Conservation (phyloP, 1,284 basidiomycete genomes). For the Athelia sp. region DNA sequence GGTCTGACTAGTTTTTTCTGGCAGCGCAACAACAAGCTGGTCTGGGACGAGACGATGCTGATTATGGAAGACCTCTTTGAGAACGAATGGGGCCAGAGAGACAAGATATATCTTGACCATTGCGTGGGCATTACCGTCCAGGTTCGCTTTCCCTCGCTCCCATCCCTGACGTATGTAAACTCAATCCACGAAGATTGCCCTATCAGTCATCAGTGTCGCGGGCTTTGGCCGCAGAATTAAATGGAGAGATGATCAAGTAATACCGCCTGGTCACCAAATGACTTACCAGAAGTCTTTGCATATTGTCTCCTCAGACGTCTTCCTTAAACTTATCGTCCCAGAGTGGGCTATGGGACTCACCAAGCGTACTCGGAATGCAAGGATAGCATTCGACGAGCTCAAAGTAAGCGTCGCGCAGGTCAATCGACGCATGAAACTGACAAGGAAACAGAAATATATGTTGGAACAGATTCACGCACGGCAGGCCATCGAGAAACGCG, state of each 20-base stretch:
- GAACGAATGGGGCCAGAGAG: conserved; percentile 28
- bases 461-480: conserved; percentile 50
- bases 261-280: conserved; percentile 43
- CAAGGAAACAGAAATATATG: conserved; percentile 25
- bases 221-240: conserved; percentile 52
- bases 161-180: neutral
- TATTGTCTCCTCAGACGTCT: conserved; percentile 37
- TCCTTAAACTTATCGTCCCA: conserved; percentile 40
- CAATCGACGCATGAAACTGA: neutral
- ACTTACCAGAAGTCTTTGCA: conserved; percentile 54
- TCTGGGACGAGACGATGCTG: conserved; percentile 49
- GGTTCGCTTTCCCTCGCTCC: conserved; percentile 24
- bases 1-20: neutral
- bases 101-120: conserved; percentile 28
- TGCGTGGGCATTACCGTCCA: conserved; percentile 39
- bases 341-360: conserved; percentile 38
- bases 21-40: conserved; percentile 49
- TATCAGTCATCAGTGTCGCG: conserved; percentile 52
- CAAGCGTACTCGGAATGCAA: conserved; percentile 27
- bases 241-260: conserved; percentile 39
- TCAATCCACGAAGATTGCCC: conserved; percentile 44
- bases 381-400: conserved; percentile 43
- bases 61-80: conserved; percentile 38
- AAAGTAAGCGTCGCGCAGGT: conserved; percentile 24
- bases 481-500: conserved; percentile 29